A percentile compares a stretch with the other conserved stretches of the same genome.
Evolutionary conservation across 1,284 basidiomycete genomes (phyloP).

Genomic region (Tilletia horrida): DNA sequence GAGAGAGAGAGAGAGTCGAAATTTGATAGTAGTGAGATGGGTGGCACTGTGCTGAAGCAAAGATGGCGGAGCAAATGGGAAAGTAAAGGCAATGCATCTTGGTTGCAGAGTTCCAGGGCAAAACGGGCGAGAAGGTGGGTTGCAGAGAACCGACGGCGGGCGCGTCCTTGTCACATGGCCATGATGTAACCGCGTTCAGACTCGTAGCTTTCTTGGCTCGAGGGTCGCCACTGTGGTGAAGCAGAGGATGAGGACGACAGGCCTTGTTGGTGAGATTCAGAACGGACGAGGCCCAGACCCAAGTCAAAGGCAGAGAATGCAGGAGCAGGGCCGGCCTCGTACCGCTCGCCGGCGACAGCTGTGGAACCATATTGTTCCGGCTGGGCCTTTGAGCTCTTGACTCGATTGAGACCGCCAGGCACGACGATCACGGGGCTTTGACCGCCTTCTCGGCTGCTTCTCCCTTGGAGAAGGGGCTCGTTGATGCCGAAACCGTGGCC

Average conservation of each 20-base stretch:
- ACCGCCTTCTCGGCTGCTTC: neutral
- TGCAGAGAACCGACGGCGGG: neutral
- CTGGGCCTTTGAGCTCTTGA: constrained; percentile 5
- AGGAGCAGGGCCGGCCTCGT: neutral
- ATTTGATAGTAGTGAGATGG: no score
- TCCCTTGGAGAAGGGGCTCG: neutral
- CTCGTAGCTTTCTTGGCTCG: constrained; percentile 10
- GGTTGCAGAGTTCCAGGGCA: neutral
- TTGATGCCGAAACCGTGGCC: constrained; percentile 1
- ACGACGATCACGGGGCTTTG: constrained; percentile 5
- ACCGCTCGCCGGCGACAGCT: no score
- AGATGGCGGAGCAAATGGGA: no score
- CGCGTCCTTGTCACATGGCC: neutral
- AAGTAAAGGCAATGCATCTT: no score
- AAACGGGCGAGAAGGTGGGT: neutral
- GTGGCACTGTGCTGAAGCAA: no score
- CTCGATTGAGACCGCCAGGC: constrained; percentile 7
- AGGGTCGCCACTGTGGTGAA: neutral
- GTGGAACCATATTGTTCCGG: no score
- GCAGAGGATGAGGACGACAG: no score
- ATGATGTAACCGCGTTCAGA: constrained; percentile 10
- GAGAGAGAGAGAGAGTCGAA: no score
- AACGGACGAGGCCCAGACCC: neutral
- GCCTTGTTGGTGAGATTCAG: no score
- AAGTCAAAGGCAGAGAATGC: neutral